Base-by-base conservation (phyloP, 2,329 filamentous ascomycete genomes). In the Beauveria caledonica region DNA sequence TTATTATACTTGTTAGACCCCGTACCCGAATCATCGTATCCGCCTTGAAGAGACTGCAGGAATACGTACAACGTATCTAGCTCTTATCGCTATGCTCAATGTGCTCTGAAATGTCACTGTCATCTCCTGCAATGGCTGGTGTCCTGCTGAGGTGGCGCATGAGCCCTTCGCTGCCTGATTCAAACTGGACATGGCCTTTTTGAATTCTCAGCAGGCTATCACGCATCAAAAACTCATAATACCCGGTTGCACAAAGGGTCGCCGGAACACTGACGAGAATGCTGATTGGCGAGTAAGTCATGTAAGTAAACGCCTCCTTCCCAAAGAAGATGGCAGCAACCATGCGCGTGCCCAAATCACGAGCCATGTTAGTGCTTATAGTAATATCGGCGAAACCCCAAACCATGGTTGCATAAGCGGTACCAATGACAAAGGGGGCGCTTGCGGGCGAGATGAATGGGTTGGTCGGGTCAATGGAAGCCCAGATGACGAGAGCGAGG, bases 331-430 rank as follows among this genome's bases (percentile, higher is more conserved):
- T 84, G 17, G 80, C 80, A 6, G 80, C 81, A 1, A 85, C 82
- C 27, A 85, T 78, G 19, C 83, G 77, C 1, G 80, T 79, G n/a
- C 83, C 83, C 15, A 85, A 71, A 66, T 86, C 83, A 65, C 82
- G 73, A 11, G 83, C 82, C 36, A 82, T 67, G 68, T 86, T 86
- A 15, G 81, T 83, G 44, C 73, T 76, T 64, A 85, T 79, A 13
- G 79, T 81, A 51, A 81, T 74, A 60, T 74, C 73, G 10, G 80
- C 82, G 64, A 84, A 85, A 3, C 79, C 81, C 80, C 82, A 85
- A 46, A 82, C 73, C 73, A 80, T 80, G 63, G 68, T 71, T 3
- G 73, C 80, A 67, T 83, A 85, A 5, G 76, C 81, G 5, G 84
- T 66, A 11, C 83, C 82, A 64, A 85, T 84, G 40, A 78, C 74